Percentiles rank a stretch among this genome's conserved stretches.
These are phyloP conservation scores for Blumeriella jaapii DNA, from an alignment of 2,329 filamentous ascomycete genomes.

Conservation along the genomic window DNA sequence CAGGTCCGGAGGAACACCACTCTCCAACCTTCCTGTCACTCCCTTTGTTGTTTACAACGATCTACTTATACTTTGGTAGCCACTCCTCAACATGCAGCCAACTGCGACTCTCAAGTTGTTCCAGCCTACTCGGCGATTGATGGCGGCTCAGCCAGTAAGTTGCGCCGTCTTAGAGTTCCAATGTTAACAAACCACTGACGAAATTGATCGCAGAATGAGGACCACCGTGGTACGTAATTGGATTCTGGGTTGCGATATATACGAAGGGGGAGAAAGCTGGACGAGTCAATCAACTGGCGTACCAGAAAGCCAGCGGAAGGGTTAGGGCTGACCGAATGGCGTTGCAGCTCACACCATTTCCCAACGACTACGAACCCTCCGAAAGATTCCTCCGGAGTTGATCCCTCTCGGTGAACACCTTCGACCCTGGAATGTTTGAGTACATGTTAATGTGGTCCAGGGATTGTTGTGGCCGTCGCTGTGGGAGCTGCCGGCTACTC, in stretches of 20 bases:
- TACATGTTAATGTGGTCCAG: constrained; percentile 29
- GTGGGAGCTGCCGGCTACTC: constrained; percentile 75
- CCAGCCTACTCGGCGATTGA: constrained; percentile 53
- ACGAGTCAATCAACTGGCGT: constrained; percentile 12
- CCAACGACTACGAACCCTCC: constrained; percentile 82
- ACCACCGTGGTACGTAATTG: constrained; percentile 50
- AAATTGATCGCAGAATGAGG: constrained; percentile 42
- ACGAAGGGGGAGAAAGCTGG: constrained; percentile 4
- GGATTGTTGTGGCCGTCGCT: constrained; percentile 78
- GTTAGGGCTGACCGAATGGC: constrained; percentile 13
- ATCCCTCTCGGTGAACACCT: constrained; percentile 71
- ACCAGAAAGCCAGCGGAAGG: not conserved
- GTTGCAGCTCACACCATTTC: constrained; percentile 83
- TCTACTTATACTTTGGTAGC: constrained; percentile 11
- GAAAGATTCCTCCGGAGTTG: constrained; percentile 86
- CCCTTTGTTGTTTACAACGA: constrained; percentile 10
- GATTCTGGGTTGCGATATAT: not conserved
- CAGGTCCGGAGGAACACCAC: constrained; percentile 23
- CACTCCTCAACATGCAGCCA: constrained; percentile 29
- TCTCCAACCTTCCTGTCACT: constrained; percentile 1
- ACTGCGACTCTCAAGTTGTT: constrained; percentile 56
- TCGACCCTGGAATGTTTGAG: not conserved
- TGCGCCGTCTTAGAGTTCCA: constrained; percentile 5
- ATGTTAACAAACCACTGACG: constrained; percentile 24
- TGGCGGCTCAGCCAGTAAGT: constrained; percentile 66